These are phyloP conservation scores for Rubus idaeus DNA, from an alignment of 306 rosid genomes.

Conservation along the genomic window DNA sequence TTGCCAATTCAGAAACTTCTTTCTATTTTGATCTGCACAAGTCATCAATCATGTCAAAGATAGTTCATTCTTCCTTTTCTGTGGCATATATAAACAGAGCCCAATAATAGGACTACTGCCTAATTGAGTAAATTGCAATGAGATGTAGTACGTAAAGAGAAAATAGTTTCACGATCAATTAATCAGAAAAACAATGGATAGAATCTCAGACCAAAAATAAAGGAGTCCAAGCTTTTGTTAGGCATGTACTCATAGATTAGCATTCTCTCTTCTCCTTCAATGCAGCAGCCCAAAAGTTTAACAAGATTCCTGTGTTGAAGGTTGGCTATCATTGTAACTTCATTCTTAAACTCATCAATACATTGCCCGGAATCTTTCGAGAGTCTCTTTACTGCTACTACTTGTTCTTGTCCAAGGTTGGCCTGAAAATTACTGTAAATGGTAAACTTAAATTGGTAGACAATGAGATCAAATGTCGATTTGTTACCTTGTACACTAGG, in stretches of 20 bases:
- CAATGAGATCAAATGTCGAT: too few relatives aligned
- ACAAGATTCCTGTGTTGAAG: slow-evolving; percentile 29
- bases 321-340: slow-evolving; percentile 21
- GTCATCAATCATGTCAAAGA: not conserved
- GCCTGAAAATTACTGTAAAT: not conserved
- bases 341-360: slow-evolving; percentile 27
- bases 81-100: not conserved
- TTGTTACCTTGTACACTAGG: slow-evolving; percentile 48
- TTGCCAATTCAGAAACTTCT: slow-evolving; percentile 17
- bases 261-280: slow-evolving; percentile 5
- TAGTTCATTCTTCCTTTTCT: not conserved
- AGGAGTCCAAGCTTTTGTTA: slow-evolving; percentile 17
- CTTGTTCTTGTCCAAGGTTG: slow-evolving; percentile 7
- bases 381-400: slow-evolving; percentile 29
- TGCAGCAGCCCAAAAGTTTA: slow-evolving; percentile 22
- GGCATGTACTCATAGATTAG: slow-evolving; percentile 22
- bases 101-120: too few relatives aligned
- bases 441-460: too few relatives aligned
- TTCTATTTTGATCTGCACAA: slow-evolving; percentile 2
- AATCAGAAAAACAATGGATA: too few relatives aligned
- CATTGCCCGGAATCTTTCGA: slow-evolving; percentile 34
- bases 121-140: too few relatives aligned
- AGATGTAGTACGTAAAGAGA: too few relatives aligned
- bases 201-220: slow-evolving; percentile 11
- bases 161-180: too few relatives aligned